Percentiles rank a stretch among this genome's conserved stretches.
These are phyloP conservation scores for Hanseniaspora nectarophila DNA, from an alignment of 805 yeast genomes.

Conservation along the genomic window DNA sequence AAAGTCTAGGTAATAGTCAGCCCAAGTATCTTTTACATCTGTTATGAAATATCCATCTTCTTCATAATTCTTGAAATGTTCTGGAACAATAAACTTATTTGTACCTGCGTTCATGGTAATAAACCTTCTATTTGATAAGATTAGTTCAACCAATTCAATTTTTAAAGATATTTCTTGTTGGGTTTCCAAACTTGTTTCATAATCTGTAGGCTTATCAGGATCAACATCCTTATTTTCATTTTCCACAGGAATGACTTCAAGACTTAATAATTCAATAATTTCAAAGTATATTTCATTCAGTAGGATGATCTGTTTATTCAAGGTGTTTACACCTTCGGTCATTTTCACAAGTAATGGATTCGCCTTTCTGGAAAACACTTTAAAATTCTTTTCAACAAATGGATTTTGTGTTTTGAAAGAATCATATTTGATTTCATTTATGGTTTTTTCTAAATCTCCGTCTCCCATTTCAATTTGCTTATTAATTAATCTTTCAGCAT, in stretches of 20 bases:
- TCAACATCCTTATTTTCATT: slow-evolving; percentile 20
- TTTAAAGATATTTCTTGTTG: slow-evolving; percentile 60
- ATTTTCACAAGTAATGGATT: background rate
- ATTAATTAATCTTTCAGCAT: too few relatives aligned
- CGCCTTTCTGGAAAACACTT: background rate
- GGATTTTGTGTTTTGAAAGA: slow-evolving; percentile 15
- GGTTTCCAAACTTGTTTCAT: slow-evolving; percentile 55
- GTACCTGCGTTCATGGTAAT: slow-evolving; percentile 2
- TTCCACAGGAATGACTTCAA: slow-evolving; percentile 21
- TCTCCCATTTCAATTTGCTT: background rate
- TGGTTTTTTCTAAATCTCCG: background rate
- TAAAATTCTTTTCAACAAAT: slow-evolving; percentile 4
- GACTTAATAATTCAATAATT: slow-evolving; percentile 18
- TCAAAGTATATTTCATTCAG: slow-evolving; percentile 20
- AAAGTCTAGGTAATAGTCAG: background rate
- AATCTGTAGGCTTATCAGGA: slow-evolving; percentile 57
- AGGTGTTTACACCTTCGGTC: slow-evolving; percentile 9
- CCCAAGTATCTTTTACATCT: background rate
- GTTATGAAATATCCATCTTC: slow-evolving; percentile 1
- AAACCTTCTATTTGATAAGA: slow-evolving; percentile 35
- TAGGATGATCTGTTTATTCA: slow-evolving; percentile 24
- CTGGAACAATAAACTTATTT: slow-evolving; percentile 1
- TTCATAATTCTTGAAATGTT: background rate
- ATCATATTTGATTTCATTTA: background rate
- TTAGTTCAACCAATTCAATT: slow-evolving; percentile 41